Base-by-base conservation (phyloP, 805 yeast genomes). In the Sungouiella thailandica region DNA sequence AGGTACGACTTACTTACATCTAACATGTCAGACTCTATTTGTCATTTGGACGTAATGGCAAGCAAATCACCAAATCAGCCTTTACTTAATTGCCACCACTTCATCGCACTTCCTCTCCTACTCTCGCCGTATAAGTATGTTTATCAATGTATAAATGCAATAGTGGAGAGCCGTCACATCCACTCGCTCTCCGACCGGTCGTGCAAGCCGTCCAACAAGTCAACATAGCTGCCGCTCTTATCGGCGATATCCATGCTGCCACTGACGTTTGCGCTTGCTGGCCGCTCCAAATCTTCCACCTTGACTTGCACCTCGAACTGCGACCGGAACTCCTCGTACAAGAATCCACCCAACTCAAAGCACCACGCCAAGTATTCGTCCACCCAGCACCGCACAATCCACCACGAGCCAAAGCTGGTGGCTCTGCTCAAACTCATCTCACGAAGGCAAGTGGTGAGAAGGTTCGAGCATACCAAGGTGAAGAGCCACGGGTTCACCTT, bases 341-440 rank as follows among this genome's bases (percentile, higher is more conserved):
- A 52, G 40, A 70, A 71, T 0, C 80, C 80, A 4, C 81, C 80
- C 11, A 76, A 55, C 48, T 81, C 87, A 17, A 80, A 79, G 36
- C 72, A 59, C 78, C 86, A 80, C 2, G 70, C 70, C 40, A 81
- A 61, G 69, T 76, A 82, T 49, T 83, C 90, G 48, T 80, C 86
- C 5, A 78, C 62, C 88, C 90, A 83, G 52, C 87, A 78, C 36
- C 83, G 64, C 3, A 81, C 64, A 28, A 76, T 68, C 86, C 87
- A 82, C 90, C 90, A 83, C 2, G 78, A 74, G 7, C 78, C 78
- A 51, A 83, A 80, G 2, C 80, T 72, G 27, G 69, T 68, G 6
- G 78, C 78, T 2, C 78, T 78, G 16, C 63, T 64, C 36, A 76
- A 58, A 22, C 82, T 73, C 39, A 82, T 68, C 46, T 80, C 86